Base-by-base conservation (phyloP, 306 rosid genomes). In the Malus sieversii region DNA sequence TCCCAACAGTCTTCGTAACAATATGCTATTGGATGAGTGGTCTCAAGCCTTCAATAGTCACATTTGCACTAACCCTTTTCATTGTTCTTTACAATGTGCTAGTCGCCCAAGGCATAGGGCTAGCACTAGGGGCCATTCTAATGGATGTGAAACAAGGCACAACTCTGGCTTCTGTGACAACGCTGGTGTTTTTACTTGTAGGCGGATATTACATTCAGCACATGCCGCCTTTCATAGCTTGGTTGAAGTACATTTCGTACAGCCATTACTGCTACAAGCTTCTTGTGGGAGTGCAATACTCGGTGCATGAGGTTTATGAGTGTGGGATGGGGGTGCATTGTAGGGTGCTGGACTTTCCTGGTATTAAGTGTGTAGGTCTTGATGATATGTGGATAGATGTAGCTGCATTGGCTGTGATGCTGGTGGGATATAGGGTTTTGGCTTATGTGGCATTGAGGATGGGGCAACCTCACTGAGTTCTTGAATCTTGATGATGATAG, bases 1-100 rank as follows among this genome's bases (percentile, higher is more conserved):
- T 93, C 53, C 98, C 98, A 2, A 89, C 97, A 0, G 71, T 86
- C 57, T 93, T 93, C 70, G 85, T 91, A 27, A 88, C 96, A 0
- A 70, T 93, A 60, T 22, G 90, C 9, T 93, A 93, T 25, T 93
- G 98, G 98, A 93, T 89, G 93, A 92, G 98, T 7, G 97, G 97
- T 53, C 92, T 93, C 57, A 93, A 91, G 77, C 87, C 97, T 73
- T 91, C 97, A 32, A 67, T 86, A 1, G 10, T 81, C 20, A 85
- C 90, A 32, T 93, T 86, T 66, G 60, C 80, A 22, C 83, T 85
- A 62, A 93, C 98, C 82, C 96, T 91, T 29, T 81, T 82, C 68
- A 81, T 91, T 80, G 79, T 89, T 77, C 91, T 91, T 46, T 84
- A 88, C 55, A 93, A 93, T 76, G 97, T 93, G 53, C 81, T 93